Evolutionary conservation across 208 protist genomes (phyloP), one percentile per base, ranked within the genome.

Genomic region (Wallacemonas sp.): DNA sequence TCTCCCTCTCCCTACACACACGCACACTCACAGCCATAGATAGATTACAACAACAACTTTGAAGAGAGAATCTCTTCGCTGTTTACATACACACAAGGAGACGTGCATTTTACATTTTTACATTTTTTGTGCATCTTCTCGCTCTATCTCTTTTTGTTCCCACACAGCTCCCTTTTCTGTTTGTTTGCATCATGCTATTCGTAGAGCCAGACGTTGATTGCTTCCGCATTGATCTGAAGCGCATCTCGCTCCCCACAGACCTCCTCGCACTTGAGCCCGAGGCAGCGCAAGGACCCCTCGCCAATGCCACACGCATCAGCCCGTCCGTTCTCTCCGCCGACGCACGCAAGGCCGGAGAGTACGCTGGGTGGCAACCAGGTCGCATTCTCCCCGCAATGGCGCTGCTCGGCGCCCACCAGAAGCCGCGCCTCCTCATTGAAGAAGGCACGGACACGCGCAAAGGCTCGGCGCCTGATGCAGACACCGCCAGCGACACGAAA

Each of bases 171-270:
- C 8, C 12, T n/a, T 33, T 32, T 34, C 46, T 43, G n/a, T 21
- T 3, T 43, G n/a, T 21, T 11, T 2, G n/a, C 34, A 24, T 4
- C 16, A 92, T 92, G 85, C 16, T 92, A 12, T 88, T 83, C 52
- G 26, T 82, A 8, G 85, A 92, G 49, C 81, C 85, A 5, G 85
- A 92, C 17, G 71, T 92, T 9, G 81, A 88, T 60, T 88, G 68
- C 68, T 83, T 92, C 47, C 75, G 70, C 44, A 66, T 92, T 38
- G 70, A 72, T n/a, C 64, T 92, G 44, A 65, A 67, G 21, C 56
- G 73, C 23, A 24, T 92, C 21, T 65, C 71, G 14, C 46, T 92
- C 5, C 82, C 85, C 11, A 33, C 9, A 21, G 60, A 41, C 14
- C 62, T 92, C 4, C 67, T 87, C 1, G 23, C n/a, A n/a, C 61